Evolutionary conservation across 345 rosid species (phyloP).

Genomic region (Citrus glauca): DNA sequence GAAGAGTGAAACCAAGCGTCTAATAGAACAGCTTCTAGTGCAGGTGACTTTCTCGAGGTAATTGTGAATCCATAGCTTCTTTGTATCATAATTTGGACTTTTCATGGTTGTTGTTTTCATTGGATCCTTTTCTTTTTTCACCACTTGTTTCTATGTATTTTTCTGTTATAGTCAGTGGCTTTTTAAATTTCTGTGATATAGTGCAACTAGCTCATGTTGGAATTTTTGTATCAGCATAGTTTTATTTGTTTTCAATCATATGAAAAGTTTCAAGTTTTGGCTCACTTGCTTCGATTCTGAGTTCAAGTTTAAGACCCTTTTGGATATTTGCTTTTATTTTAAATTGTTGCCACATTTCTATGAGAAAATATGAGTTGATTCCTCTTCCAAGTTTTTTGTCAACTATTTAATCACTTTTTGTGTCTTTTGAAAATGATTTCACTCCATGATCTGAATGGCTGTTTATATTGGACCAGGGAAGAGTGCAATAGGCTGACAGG

Average conservation of each 20-base stretch:
- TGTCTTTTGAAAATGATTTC: slow-evolving; percentile 10
- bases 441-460: slow-evolving; percentile 15
- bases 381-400: not conserved
- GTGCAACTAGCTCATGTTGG: not conserved
- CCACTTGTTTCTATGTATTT: not conserved
- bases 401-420: not conserved
- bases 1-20: slow-evolving; percentile 48
- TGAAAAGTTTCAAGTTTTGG: not conserved
- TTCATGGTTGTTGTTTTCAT: slow-evolving; percentile 1
- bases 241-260: not conserved
- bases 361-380: not conserved
- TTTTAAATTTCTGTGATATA: not conserved
- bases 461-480: slow-evolving; percentile 57
- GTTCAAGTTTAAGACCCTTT: not conserved
- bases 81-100: slow-evolving; percentile 2
- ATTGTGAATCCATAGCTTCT: slow-evolving; percentile 11
- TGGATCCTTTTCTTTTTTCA: not conserved
- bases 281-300: not conserved
- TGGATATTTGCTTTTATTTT: not conserved
- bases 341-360: not conserved
- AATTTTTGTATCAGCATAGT: not conserved
- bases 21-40: slow-evolving; percentile 73
- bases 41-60: slow-evolving; percentile 89
- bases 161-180: not conserved
- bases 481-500: slow-evolving; percentile 61